Percentiles rank a stretch among this genome's conserved stretches.
Conservation (phyloP, 2,329 filamentous ascomycete genomes). For the Harringtonia lauricola region DNA sequence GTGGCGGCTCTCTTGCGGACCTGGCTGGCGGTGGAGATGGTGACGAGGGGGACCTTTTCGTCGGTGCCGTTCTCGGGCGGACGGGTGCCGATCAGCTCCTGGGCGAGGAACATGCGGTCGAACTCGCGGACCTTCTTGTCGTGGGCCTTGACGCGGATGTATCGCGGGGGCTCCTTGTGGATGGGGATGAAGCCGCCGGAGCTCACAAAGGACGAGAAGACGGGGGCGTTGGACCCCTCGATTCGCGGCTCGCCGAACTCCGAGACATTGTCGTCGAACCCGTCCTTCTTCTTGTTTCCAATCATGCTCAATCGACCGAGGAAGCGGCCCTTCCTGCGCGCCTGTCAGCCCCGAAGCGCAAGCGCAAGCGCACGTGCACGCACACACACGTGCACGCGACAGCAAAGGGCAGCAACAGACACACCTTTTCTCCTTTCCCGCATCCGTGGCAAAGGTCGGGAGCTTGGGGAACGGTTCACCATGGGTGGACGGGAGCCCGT, state of each 20-base stretch:
- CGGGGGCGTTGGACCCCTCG: slow-evolving; percentile 72
- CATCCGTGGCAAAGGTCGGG: slow-evolving; percentile 22
- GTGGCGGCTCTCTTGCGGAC: slow-evolving; percentile 28
- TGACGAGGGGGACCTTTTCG: slow-evolving; percentile 14
- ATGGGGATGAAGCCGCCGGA: slow-evolving; percentile 69
- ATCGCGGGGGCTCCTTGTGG: slow-evolving; percentile 80
- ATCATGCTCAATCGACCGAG: slow-evolving; percentile 70
- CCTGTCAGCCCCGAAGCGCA: background rate
- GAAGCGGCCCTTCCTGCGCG: slow-evolving; percentile 74
- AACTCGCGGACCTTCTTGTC: slow-evolving; percentile 78
- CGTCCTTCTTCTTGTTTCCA: slow-evolving; percentile 60
- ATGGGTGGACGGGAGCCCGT: slow-evolving; percentile 1
- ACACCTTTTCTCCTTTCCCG: slow-evolving; percentile 55
- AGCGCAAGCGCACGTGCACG: too few species aligned
- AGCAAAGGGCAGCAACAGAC: slow-evolving; percentile 16
- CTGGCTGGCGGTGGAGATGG: slow-evolving; percentile 19
- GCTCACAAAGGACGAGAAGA: slow-evolving; percentile 67
- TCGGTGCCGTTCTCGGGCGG: slow-evolving; percentile 18
- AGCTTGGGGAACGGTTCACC: slow-evolving; percentile 28
- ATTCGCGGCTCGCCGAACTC: slow-evolving; percentile 56
- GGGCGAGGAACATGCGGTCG: slow-evolving; percentile 79
- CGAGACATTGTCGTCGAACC: slow-evolving; percentile 54
- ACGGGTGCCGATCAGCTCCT: slow-evolving; percentile 66
- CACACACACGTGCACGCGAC: background rate
- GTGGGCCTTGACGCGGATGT: slow-evolving; percentile 74